Percentiles rank a stretch among this genome's conserved stretches.
Evolutionary conservation across 2,329 filamentous ascomycete species (phyloP).

Genomic region (Thielaviopsis populi): DNA sequence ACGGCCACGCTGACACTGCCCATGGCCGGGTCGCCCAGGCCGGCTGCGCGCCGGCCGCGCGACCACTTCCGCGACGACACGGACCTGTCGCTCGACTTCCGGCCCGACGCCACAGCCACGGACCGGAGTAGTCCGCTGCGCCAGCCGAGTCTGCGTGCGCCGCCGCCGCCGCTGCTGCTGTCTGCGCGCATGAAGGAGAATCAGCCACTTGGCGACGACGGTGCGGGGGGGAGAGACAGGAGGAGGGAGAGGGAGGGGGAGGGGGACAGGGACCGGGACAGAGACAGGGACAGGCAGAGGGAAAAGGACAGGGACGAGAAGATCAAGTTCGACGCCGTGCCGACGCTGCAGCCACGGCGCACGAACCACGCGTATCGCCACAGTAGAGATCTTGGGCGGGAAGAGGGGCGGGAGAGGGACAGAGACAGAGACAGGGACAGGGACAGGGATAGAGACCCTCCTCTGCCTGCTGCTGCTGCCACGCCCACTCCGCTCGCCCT

Average conservation of each 20-base stretch:
- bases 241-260: background rate
- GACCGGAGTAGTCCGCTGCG: slow-evolving; percentile 13
- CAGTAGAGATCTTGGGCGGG: background rate
- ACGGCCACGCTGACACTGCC: background rate
- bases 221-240: background rate
- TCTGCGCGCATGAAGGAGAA: background rate
- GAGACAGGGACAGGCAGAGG: background rate
- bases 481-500: no score
- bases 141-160: background rate
- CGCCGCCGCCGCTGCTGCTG: background rate
- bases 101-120: slow-evolving; percentile 6
- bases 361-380: background rate
- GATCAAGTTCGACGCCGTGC: background rate
- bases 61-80: slow-evolving; percentile 26
- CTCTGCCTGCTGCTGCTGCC: background rate
- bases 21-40: slow-evolving; percentile 17
- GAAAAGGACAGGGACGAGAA: background rate
- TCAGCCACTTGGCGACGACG: background rate
- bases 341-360: background rate
- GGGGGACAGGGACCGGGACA: background rate
- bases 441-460: no score
- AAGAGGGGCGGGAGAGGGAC: background rate
- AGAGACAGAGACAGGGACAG: background rate
- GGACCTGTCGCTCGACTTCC: slow-evolving; percentile 11
- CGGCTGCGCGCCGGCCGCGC: slow-evolving; percentile 24